Percentiles rank a stretch among this genome's conserved stretches.
Conservation (phyloP, 768 basidiomycete species). For the Agaricus subrufescens region DNA sequence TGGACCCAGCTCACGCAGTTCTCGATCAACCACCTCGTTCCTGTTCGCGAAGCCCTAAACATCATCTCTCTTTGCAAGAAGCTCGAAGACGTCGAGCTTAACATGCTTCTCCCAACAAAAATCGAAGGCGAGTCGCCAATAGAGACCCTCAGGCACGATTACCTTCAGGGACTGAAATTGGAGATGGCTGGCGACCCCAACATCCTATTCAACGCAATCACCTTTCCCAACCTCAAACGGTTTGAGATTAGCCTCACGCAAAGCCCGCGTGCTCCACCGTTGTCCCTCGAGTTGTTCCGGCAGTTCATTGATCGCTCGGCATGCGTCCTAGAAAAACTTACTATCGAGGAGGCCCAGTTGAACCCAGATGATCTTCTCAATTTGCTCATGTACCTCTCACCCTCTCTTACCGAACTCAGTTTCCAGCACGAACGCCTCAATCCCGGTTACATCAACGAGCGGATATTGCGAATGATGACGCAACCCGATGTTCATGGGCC, state of each 20-base stretch:
- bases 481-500: constrained; percentile 17
- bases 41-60: constrained; percentile 16
- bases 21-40: constrained; percentile 18
- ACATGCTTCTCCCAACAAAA: constrained; percentile 8
- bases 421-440: constrained; percentile 9
- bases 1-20: constrained; percentile 22
- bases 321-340: constrained; percentile 7
- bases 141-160: constrained; percentile 12
- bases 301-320: constrained; percentile 8
- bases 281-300: constrained; percentile 1
- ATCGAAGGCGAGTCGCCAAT: constrained; percentile 9
- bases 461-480: constrained; percentile 17
- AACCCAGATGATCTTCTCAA: constrained; percentile 6
- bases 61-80: constrained; percentile 13
- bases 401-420: constrained; percentile 8
- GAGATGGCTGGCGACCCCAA: constrained; percentile 17
- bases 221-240: constrained; percentile 19
- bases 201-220: constrained; percentile 17
- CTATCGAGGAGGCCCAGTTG: constrained; percentile 7
- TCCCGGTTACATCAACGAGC: constrained; percentile 5
- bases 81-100: constrained; percentile 11
- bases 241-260: constrained; percentile 15
- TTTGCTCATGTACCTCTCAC: constrained; percentile 5
- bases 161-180: constrained; percentile 17
- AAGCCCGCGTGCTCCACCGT: constrained; percentile 9